A percentile compares a stretch with the other conserved stretches of the same genome.
Conservation (phyloP, 805 yeast genomes). For the Metschnikowia aberdeeniae region DNA sequence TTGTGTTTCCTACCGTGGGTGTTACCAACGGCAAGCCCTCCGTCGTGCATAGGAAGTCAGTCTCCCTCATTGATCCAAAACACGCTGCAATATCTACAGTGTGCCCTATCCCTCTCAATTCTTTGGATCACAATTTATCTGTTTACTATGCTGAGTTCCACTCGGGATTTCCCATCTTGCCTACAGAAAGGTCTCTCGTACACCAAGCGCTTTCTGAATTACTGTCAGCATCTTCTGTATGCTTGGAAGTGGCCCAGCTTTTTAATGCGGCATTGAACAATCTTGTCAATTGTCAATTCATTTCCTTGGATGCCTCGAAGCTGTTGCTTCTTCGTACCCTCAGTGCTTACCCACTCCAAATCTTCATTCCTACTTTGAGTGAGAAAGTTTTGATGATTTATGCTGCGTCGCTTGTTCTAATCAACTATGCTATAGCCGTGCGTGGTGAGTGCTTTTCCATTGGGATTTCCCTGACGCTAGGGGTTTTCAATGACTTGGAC, state of each 20-base stretch:
- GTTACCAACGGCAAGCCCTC: neutral
- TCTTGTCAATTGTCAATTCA: slow-evolving; percentile 32
- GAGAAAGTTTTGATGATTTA: slow-evolving; percentile 27
- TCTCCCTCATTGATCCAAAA: neutral
- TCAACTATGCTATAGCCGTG: slow-evolving; percentile 55
- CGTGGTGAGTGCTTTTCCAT: slow-evolving; percentile 59
- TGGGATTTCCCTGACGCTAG: slow-evolving; percentile 45
- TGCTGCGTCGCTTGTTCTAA: slow-evolving; percentile 28
- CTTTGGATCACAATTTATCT: slow-evolving; percentile 11
- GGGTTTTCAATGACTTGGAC: slow-evolving; percentile 44
- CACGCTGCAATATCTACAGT: neutral
- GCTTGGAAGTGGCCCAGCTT: slow-evolving; percentile 33
- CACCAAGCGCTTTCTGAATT: slow-evolving; percentile 14
- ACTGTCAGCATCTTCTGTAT: slow-evolving; percentile 21
- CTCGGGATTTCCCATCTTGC: slow-evolving; percentile 42
- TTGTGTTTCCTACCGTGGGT: neutral
- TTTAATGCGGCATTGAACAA: slow-evolving; percentile 40
- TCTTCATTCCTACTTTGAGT: slow-evolving; percentile 4
- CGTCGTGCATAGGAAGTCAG: neutral
- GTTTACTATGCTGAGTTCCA: slow-evolving; percentile 44
- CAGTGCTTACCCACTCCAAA: slow-evolving; percentile 32
- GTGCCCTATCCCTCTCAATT: slow-evolving; percentile 6
- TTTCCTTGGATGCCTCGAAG: slow-evolving; percentile 31
- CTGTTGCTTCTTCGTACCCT: slow-evolving; percentile 32
- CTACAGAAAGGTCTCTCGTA: slow-evolving; percentile 25